Base-by-base conservation (phyloP, 2,329 filamentous ascomycete genomes). In the Exophiala viscosa region DNA sequence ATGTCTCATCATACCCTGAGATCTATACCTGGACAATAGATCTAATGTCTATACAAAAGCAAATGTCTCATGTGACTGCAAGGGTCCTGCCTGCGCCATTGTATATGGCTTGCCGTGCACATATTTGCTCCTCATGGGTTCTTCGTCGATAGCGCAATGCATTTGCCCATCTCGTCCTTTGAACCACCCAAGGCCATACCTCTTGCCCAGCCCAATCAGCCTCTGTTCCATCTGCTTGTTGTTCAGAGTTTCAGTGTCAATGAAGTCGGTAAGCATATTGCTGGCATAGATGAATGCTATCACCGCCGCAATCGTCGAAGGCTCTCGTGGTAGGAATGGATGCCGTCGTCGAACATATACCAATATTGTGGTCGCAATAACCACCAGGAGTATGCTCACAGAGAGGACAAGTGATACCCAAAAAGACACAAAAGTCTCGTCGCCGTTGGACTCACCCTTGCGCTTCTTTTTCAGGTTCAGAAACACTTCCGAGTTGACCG, bases 161-260 rank as follows among this genome's bases (percentile, higher is more conserved):
- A 81, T 80, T 67, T 85, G 77, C 3, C 84, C 83, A 67, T 92
- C 88, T 14, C 87, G 73, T 0, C 88, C 88, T 36, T 73, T 72
- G 64, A 90, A 90, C 87, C 87, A 90, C 1, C 88, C 88, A 32
- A 91, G 69, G 1, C 85, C 87, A 67, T 91, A 92, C 36, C 76
- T 83, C 72, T 86, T 85, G 34, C 79, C 78, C n/a, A 80, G 69
- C 8, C 67, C 70, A 55, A 81, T 80, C 33, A 91, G 73, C 65
- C 77, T 76, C 50, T 69, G 68, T 58, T 79, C 81, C 82, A 89
- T 87, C 65, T 82, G 70, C 11, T 74, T 70, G 48, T 79, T 82
- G 60, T 76, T 79, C 45, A 84, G 70, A 69, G 81, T 81, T 55
- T 84, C 80, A 17, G 85, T 89, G 38, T 81, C 83, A 11, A 88